Base-by-base conservation (phyloP, 2,329 filamentous ascomycete genomes). In the Clarireedia hainanense region DNA sequence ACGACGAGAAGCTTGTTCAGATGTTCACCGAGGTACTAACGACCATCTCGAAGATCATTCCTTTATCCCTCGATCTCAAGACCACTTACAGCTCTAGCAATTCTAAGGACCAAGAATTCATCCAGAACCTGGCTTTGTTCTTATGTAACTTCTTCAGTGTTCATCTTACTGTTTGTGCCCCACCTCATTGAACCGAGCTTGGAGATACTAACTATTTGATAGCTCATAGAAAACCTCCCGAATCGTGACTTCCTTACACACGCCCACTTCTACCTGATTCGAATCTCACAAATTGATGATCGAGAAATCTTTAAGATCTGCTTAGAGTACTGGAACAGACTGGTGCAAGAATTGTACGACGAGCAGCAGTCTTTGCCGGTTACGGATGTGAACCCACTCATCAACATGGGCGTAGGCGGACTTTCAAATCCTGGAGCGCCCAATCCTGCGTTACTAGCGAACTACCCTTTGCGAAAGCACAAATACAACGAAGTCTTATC, bases 271-370 rank as follows among this genome's bases (percentile, higher is more conserved):
- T 99, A 99, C 73, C 84, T 99, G 14, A 96, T 99, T 68, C 86
- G 92, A 60, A 96, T 99, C 72, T 96, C 91, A 48, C 91, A 99
- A 74, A 99, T 99, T 63, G 94, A 99, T 64, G 95, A 99, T 69
- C 86, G 94, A 54, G 94, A 99, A 72, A 96, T 99, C 62, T 99
- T 99, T 83, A 99, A 99, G 80, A 99, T 99, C 68, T 95, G 89
- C 70, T 78, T 99, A 60, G 95, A 99, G 71, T 99, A 99, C 76
- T 99, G 94, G 94, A 94, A 95, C 39, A 97, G 96, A 74, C 80
- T 97, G 50, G 95, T 99, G 6, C 92, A 95, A 68, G 94, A 97
- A 73, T 81, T 99, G 23, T 99, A 97, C 70, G 94, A 99, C 70
- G 94, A 99, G 76, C 96, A 97, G 91, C 94, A 99, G 73, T 83